These are phyloP conservation scores for Claviceps humidiphila DNA, from an alignment of 2,329 filamentous ascomycete genomes.

Conservation along the genomic window DNA sequence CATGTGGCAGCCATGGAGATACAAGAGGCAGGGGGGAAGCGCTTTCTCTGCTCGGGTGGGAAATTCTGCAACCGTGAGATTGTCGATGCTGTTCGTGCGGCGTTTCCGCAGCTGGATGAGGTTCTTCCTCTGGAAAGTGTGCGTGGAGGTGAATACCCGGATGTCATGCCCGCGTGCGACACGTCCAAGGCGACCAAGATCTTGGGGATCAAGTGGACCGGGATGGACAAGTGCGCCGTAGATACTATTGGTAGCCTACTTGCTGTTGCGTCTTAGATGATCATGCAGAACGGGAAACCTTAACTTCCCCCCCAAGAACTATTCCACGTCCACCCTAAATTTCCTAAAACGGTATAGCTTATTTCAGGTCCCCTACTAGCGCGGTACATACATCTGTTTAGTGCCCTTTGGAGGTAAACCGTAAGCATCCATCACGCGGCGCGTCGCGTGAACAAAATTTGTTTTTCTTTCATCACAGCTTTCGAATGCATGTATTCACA, in stretches of 20 bases:
- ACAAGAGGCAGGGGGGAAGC: conserved; percentile 32
- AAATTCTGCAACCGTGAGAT: conserved; percentile 34
- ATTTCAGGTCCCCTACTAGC: too few relatives aligned
- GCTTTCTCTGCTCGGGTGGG: conserved; percentile 37
- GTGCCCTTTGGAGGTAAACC: too few relatives aligned
- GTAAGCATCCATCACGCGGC: too few relatives aligned
- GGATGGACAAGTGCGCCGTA: conserved; percentile 1
- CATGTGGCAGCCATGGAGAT: conserved; percentile 39
- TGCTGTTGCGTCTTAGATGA: neutral
- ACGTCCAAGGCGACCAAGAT: neutral
- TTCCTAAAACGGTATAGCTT: too few relatives aligned
- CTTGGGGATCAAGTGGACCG: conserved; percentile 1
- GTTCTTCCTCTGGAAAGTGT: conserved; percentile 19
- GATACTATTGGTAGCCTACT: neutral
- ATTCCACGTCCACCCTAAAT: too few relatives aligned
- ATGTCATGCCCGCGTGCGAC: neutral
- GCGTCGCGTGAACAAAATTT: too few relatives aligned
- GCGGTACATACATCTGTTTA: too few relatives aligned
- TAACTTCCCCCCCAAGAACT: too few relatives aligned
- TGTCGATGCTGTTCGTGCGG: conserved; percentile 27
- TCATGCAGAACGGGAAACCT: too few relatives aligned
- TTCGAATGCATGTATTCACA: too few relatives aligned
- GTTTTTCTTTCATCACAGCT: too few relatives aligned
- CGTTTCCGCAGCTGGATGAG: conserved; percentile 39
- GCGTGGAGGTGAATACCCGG: neutral